Base-by-base conservation (phyloP, 108 stramenopile genomes). In the Schizochytrium sp. region DNA sequence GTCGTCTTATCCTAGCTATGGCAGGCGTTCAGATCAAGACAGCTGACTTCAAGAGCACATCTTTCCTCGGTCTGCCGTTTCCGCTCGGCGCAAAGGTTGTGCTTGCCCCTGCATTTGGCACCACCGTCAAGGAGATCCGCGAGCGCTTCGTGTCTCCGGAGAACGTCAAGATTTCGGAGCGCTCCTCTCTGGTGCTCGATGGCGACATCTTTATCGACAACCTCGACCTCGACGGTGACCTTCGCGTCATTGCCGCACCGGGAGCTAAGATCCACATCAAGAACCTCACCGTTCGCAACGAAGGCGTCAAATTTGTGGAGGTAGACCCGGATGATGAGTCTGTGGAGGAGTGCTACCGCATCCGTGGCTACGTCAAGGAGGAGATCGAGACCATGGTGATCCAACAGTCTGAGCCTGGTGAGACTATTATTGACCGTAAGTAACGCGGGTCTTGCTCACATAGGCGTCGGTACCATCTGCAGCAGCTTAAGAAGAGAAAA, bases 161-260 rank as follows among this genome's bases (percentile, higher is more conserved):
- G 0, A 92, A 93, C 53, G 95, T 97, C 10, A 95, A 92, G 72
- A 95, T 98, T 83, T 94, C 96, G 53, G 91, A 93, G 7, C 91
- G 92, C 57, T 96, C 96, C 1, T 95, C 96, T 15, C 91, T 98
- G 15, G 95, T 97, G 15, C 87, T 98, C 61, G 90, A 92, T 47
- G 97, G 96, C 61, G 92, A 95, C 40, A 94, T 95, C 28, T 88
- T 92, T 61, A 92, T 96, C 15, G 10, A 72, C 72, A 46, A 38
- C 17, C 61, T 90, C 40, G 12, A 90, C 1, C 61, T 90, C 41
- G 88, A 90, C 88, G 90, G 90, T 50, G 59, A 28, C 44, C 88
- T 90, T 28, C 42, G 41, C 47, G 49, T 90, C 90, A 57, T 58
- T 2, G 88, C 64, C 49, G 87, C 56, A 0, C 88, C 87, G 87